Evolutionary conservation across 140 eudicot genomes (phyloP).

Genomic region (Bidens hawaiensis): DNA sequence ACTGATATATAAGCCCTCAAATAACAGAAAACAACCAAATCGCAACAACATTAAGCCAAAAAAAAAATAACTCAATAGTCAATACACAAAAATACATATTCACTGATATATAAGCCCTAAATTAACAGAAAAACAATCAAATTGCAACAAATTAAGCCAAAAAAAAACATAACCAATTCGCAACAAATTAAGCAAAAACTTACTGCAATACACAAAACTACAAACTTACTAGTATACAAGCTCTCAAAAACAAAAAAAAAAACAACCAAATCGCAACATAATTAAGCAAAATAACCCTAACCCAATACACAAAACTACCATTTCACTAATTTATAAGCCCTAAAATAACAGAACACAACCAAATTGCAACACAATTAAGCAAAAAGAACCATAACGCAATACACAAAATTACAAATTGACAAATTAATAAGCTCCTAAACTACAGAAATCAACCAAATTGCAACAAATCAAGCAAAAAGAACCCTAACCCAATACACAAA

Average conservation of each 20-base stretch:
- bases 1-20: neutral
- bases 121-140: no score
- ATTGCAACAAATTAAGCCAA: no score
- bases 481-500: no score
- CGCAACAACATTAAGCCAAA: slow-evolving; percentile 3
- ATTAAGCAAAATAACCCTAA: slow-evolving; percentile 24
- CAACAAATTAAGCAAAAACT: no score
- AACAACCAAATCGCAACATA: slow-evolving; percentile 4
- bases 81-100: neutral
- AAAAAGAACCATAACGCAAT: slow-evolving; percentile 15
- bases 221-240: neutral
- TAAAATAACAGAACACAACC: neutral
- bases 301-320: neutral
- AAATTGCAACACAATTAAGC: no score
- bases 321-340: neutral
- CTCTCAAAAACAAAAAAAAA: neutral
- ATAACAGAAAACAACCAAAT: neutral
- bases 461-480: no score
- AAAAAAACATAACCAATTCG: slow-evolving; percentile 16
- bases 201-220: neutral
- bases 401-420: neutral
- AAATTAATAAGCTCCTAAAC: no score
- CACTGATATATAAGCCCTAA: no score
- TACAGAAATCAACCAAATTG: no score
- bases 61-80: slow-evolving; percentile 23